Evolutionary conservation across 176 grass and related monocot species (phyloP).

Genomic region (Aegilops speltoides): DNA sequence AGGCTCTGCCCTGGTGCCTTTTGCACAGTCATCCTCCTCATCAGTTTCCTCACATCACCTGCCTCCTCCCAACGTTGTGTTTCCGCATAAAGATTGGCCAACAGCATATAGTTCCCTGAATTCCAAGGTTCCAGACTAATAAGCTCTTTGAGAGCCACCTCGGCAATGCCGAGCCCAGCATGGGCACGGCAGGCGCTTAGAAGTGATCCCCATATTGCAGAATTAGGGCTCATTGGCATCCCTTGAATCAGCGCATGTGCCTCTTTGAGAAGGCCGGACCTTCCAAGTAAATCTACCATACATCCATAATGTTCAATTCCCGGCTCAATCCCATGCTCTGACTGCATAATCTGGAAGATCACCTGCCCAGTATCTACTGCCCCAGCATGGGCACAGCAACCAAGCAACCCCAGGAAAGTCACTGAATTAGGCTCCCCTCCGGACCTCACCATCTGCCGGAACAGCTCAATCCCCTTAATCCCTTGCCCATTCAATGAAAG

Average conservation of each 20-base stretch:
- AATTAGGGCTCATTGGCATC: slow-evolving; percentile 56
- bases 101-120: slow-evolving; percentile 59
- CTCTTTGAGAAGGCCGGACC: slow-evolving; percentile 46
- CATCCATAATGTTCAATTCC: slow-evolving; percentile 58
- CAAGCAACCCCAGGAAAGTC: slow-evolving; percentile 57
- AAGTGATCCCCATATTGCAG: slow-evolving; percentile 60
- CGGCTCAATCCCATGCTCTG: slow-evolving; percentile 25
- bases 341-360: slow-evolving; percentile 49
- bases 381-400: slow-evolving; percentile 58
- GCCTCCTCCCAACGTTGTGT: slow-evolving; percentile 52
- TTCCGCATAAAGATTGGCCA: slow-evolving; percentile 61
- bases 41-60: slow-evolving; percentile 41
- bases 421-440: slow-evolving; percentile 40
- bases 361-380: slow-evolving; percentile 40
- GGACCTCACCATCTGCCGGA: slow-evolving; percentile 30
- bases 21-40: slow-evolving; percentile 56
- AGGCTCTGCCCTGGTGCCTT: slow-evolving; percentile 57
- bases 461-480: slow-evolving; percentile 44
- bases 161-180: slow-evolving; percentile 38
- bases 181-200: slow-evolving; percentile 43
- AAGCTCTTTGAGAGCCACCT: slow-evolving; percentile 63
- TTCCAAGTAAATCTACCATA: slow-evolving; percentile 67
- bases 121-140: slow-evolving; percentile 63
- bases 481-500: slow-evolving; percentile 51
- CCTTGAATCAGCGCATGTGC: slow-evolving; percentile 39